These are phyloP conservation scores for Diophrys appendiculata DNA, from an alignment of 73 alveolate genomes.

Conservation along the genomic window DNA sequence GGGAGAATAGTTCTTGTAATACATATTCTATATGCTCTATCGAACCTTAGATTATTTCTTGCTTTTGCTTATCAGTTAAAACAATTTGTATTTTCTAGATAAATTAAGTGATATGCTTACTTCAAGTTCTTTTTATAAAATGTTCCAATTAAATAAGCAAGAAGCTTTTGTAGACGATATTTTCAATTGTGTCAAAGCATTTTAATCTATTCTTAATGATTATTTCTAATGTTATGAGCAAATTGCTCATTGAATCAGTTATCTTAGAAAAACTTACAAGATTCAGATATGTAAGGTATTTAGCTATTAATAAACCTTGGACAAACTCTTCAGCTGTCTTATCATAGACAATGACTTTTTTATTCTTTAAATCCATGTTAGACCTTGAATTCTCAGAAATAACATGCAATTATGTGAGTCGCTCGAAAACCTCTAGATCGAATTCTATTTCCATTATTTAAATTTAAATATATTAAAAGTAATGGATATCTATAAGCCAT, in stretches of 20 bases:
- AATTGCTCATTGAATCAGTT: neutral
- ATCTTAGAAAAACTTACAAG: neutral
- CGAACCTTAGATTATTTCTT: constrained; percentile 1
- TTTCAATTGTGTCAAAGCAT: neutral
- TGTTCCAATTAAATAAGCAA: constrained; percentile 13
- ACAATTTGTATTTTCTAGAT: constrained; percentile 4
- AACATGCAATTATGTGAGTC: too few species aligned
- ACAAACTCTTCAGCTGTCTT: too few species aligned
- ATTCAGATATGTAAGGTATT: neutral
- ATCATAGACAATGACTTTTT: too few species aligned
- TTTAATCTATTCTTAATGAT: neutral
- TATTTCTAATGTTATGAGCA: neutral
- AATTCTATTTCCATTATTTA: neutral
- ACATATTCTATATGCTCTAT: neutral
- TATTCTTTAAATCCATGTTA: too few species aligned
- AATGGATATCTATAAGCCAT: neutral
- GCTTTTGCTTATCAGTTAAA: neutral
- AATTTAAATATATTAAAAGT: neutral
- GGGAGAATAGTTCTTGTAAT: neutral
- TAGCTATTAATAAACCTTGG: too few species aligned
- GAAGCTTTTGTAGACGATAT: neutral
- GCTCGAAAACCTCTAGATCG: too few species aligned
- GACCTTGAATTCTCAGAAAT: too few species aligned
- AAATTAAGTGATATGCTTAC: neutral
- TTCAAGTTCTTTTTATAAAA: constrained; percentile 15